phyloP scores from a whole-genome alignment of 805 yeast genomes.

The Komagataella ulmi region DNA sequence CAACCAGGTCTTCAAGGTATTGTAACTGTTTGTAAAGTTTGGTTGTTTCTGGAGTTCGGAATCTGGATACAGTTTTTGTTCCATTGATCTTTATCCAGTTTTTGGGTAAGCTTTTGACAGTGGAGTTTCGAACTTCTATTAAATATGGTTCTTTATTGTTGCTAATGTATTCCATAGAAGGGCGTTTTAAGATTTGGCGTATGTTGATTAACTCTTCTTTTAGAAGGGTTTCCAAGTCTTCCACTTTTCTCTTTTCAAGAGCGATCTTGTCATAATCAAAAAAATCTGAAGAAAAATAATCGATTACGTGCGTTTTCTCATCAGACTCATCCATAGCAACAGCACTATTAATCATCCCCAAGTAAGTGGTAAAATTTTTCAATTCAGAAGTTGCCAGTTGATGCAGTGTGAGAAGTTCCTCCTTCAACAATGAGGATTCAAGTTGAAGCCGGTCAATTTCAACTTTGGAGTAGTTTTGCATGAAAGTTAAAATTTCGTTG shows the following conservation, averaged over 20 bases:
- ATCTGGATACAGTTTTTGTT: conserved; percentile 57
- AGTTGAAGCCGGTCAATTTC: conserved; percentile 13
- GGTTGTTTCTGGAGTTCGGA: conserved; percentile 46
- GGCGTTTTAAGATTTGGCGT: conserved; percentile 34
- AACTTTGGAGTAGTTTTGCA: conserved; percentile 9
- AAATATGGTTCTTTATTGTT: conserved; percentile 58
- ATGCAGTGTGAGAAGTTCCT: conserved; percentile 3
- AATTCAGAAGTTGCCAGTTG: conserved; percentile 7
- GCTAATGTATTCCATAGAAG: conserved; percentile 40
- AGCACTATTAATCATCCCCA: conserved; percentile 37
- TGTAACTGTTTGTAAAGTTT: conserved; percentile 39
- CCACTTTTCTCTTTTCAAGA: conserved; percentile 26
- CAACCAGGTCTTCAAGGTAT: conserved; percentile 44
- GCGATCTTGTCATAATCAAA: conserved; percentile 23
- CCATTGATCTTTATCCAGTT: conserved; percentile 72
- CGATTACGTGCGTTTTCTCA: conserved; percentile 26
- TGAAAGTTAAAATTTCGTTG: conserved; percentile 21
- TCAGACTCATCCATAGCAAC: conserved; percentile 39
- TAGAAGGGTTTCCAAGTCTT: conserved; percentile 31
- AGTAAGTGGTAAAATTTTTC: conserved; percentile 17
- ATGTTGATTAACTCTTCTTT: conserved; percentile 37
- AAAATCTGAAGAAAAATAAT: conserved; percentile 29
- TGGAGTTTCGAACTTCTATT: conserved; percentile 58
- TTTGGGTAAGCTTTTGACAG: conserved; percentile 44
- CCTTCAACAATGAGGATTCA: conserved; percentile 13